Evolutionary conservation across 2,329 filamentous ascomycete genomes (phyloP), one percentile per base, ranked within the genome.

Genomic region (Magnaporthiopsis rhizophila): DNA sequence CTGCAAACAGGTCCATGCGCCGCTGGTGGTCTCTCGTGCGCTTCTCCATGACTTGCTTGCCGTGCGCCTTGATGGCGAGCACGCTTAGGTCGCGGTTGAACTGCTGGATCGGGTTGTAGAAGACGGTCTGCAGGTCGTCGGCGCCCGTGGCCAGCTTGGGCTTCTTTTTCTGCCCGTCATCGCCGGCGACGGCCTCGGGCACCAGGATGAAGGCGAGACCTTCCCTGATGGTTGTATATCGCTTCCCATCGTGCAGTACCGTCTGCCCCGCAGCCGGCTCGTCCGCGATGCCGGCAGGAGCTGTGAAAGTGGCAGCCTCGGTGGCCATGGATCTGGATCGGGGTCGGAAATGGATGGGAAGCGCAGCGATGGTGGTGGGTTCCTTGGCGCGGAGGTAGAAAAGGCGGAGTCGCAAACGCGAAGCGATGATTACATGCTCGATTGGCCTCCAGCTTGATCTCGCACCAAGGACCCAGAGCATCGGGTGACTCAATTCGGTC

Each of bases 31-130:
- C 80, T 21, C 82, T 79, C 62, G 78, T 82, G 71, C 83, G 86
- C 66, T 79, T 80, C 65, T 74, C 66, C 64, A 73, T 75, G 66
- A 76, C 66, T 38, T 91, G 86, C 69, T 95, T 87, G 1, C 91
- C 91, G 74, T 94, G 97, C 0, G 90, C 90, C 72, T 91, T 91
- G 75, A 99, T 97, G 0, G 92, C 92, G 18, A 99, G 83, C 32
- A 97, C 91, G 66, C 92, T 97, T 68, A 99, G 78, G 74, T 99
- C 95, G 60, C 96, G 89, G 76, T 99, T 99, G 81, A 98, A 99
- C 74, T 99, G 95, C 74, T 99, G 95, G 64, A 99, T 97, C 0
- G 95, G 94, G 71, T 99, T 99, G 83, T 99, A 99, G 73, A 99
- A 99, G 64, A 99, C 96, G 71, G 94, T 89, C 69, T 88, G 84